These are phyloP conservation scores for Diplodia sapinea DNA, from an alignment of 2,329 filamentous ascomycete genomes.

Conservation along the genomic window DNA sequence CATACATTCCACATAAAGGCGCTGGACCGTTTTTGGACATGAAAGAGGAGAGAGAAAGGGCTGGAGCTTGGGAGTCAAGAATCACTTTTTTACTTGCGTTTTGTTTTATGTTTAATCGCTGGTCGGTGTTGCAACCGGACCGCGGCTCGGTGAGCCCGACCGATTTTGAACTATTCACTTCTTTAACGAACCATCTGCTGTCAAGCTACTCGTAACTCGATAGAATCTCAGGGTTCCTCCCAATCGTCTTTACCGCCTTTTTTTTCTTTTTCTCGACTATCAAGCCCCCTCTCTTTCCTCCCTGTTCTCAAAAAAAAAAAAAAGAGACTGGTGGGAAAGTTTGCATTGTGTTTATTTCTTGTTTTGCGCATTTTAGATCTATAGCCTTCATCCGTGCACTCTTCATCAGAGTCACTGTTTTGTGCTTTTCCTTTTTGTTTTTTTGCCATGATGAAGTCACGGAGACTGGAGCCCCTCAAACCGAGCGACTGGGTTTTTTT, in stretches of 20 bases:
- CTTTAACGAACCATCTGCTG: neutral
- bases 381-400: conserved; percentile 10
- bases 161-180: conserved; percentile 12
- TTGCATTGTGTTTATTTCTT: conserved; percentile 6
- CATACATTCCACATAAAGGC: conserved; percentile 19
- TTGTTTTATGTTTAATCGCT: conserved; percentile 21
- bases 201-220: conserved; percentile 28
- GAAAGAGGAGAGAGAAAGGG: neutral
- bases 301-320: conserved; percentile 4
- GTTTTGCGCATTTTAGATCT: neutral
- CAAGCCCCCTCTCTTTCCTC: conserved; percentile 6
- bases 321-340: neutral
- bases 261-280: neutral
- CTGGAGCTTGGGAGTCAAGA: conserved; percentile 7
- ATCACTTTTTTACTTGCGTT: neutral
- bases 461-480: conserved; percentile 3
- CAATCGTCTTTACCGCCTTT: neutral
- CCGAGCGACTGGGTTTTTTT: conserved; percentile 12
- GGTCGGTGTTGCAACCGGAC: conserved; percentile 27
- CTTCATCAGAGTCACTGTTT: conserved; percentile 9
- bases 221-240: conserved; percentile 24
- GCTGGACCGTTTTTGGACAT: conserved; percentile 19
- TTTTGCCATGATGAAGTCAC: conserved; percentile 17
- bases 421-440: conserved; percentile 24
- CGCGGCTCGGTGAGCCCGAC: conserved; percentile 28